A percentile compares a stretch with the other conserved stretches of the same genome.
These are phyloP conservation scores for Colletotrichum trifolii DNA, from an alignment of 2,329 filamentous ascomycete species.

Conservation along the genomic window DNA sequence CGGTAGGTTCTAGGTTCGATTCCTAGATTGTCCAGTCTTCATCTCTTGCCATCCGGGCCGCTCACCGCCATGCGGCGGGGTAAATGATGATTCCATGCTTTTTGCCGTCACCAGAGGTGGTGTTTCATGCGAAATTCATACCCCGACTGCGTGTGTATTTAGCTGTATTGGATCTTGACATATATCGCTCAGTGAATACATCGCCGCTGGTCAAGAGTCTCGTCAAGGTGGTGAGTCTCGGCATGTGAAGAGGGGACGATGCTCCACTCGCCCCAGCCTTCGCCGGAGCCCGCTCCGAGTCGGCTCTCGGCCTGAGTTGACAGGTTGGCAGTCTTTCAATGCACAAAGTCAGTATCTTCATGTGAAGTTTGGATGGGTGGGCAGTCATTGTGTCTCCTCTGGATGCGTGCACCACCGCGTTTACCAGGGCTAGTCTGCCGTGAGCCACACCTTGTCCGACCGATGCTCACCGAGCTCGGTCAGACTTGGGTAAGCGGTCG, in stretches of 20 bases:
- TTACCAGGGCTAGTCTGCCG: no score
- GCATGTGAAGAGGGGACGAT: neutral
- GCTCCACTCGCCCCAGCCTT: constrained; percentile 5
- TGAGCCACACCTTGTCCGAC: neutral
- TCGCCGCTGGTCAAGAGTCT: no score
- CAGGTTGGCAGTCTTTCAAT: neutral
- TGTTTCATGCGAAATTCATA: no score
- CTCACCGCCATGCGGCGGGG: no score
- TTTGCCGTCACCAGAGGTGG: neutral
- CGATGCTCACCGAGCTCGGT: neutral
- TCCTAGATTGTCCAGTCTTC: neutral
- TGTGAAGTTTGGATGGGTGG: no score
- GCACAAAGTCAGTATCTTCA: neutral
- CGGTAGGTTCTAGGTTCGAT: neutral
- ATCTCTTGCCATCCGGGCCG: neutral
- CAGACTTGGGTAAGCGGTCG: no score
- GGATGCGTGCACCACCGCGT: no score
- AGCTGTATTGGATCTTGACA: no score
- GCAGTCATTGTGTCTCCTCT: no score
- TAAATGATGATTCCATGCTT: neutral
- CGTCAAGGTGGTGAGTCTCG: neutral
- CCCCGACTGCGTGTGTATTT: no score
- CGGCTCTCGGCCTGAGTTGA: constrained; percentile 4
- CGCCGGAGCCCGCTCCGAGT: constrained; percentile 22
- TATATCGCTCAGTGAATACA: no score